Conservation (phyloP, 495 filamentous ascomycete genomes). For the Elasticomyces elasticus region DNA sequence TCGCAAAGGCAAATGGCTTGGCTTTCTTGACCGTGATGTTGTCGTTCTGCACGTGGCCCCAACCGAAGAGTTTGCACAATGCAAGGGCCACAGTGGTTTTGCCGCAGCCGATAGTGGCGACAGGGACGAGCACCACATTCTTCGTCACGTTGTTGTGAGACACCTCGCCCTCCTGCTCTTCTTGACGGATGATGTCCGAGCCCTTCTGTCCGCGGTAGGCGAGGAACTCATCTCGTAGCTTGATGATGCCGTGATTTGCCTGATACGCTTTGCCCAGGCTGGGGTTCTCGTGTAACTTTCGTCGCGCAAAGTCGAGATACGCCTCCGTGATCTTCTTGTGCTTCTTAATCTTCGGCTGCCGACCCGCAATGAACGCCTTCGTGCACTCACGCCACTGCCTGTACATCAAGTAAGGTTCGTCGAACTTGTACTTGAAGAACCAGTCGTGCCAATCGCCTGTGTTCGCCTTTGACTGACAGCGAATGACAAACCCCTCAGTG, state of each 20-base stretch:
- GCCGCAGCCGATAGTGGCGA: slow-evolving; percentile 89
- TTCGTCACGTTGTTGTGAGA: slow-evolving; percentile 39
- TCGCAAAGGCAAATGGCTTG: slow-evolving; percentile 63
- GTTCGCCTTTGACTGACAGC: slow-evolving; percentile 58
- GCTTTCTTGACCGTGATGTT: slow-evolving; percentile 70
- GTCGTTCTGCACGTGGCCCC: slow-evolving; percentile 95
- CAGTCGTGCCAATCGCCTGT: slow-evolving; percentile 60
- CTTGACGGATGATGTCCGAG: slow-evolving; percentile 66
- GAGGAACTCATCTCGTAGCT: slow-evolving; percentile 77
- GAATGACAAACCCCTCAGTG: slow-evolving; percentile 93
- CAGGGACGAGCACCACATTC: slow-evolving; percentile 69
- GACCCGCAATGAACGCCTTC: slow-evolving; percentile 73
- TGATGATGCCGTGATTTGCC: slow-evolving; percentile 92
- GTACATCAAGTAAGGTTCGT: slow-evolving; percentile 97
- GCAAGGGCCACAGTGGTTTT: slow-evolving; percentile 90
- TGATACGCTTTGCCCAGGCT: slow-evolving; percentile 57
- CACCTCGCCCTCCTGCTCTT: slow-evolving; percentile 37
- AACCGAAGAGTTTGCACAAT: slow-evolving; percentile 71
- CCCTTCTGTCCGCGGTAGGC: slow-evolving; percentile 71
- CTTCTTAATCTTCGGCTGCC: slow-evolving; percentile 66
- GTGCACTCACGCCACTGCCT: slow-evolving; percentile 97
- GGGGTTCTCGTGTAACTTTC: slow-evolving; percentile 56
- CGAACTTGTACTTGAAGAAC: slow-evolving; percentile 99
- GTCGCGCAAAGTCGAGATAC: slow-evolving; percentile 72
- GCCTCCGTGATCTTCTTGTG: slow-evolving; percentile 84